Percentiles rank a stretch among this genome's conserved stretches.
phyloP scores from a whole-genome alignment of 2,329 filamentous ascomycete genomes.

The Spiromastix sp. region DNA sequence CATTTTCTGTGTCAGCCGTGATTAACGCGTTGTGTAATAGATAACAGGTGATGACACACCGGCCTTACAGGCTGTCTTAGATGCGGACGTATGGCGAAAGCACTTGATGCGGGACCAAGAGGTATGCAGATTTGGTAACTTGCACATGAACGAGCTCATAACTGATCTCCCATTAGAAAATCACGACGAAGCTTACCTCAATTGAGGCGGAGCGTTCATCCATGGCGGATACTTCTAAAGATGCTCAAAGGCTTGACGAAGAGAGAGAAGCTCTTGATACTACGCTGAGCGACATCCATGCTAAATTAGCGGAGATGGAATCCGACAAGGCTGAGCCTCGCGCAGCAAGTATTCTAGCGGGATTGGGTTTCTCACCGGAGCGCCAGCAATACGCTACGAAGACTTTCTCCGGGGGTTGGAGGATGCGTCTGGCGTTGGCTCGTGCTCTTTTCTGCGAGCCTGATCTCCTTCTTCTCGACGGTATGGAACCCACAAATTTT shows the following conservation, averaged over 20 bases:
- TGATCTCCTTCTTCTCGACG: conserved; percentile 84
- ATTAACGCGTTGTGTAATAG: conserved; percentile 31
- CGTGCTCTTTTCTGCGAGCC: conserved; percentile 96
- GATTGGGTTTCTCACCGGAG: conserved; percentile 91
- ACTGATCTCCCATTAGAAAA: conserved; percentile 44
- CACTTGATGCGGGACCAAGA: conserved; percentile 82
- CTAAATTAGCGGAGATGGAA: conserved; percentile 94
- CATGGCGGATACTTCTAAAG: conserved; percentile 83
- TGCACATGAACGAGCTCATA: conserved; percentile 6
- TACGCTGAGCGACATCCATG: conserved; percentile 81
- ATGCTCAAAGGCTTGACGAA: conserved; percentile 73
- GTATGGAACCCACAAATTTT: too few species aligned
- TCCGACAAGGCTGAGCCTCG: conserved; percentile 95
- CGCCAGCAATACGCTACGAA: conserved; percentile 87
- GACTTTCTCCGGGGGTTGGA: conserved; percentile 99
- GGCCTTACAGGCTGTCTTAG: conserved; percentile 85
- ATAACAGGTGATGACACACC: conserved; percentile 93
- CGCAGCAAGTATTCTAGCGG: conserved; percentile 90
- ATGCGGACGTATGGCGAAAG: conserved; percentile 98
- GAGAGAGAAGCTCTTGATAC: conserved; percentile 85
- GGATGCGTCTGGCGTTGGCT: conserved; percentile 92
- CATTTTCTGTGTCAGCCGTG: conserved; percentile 1
- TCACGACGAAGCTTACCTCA: conserved; percentile 61
- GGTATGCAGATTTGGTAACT: conserved; percentile 37
- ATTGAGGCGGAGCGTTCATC: conserved; percentile 68